Base-by-base conservation (phyloP, 2,329 filamentous ascomycete species). In the Nannizzia gypsea region DNA sequence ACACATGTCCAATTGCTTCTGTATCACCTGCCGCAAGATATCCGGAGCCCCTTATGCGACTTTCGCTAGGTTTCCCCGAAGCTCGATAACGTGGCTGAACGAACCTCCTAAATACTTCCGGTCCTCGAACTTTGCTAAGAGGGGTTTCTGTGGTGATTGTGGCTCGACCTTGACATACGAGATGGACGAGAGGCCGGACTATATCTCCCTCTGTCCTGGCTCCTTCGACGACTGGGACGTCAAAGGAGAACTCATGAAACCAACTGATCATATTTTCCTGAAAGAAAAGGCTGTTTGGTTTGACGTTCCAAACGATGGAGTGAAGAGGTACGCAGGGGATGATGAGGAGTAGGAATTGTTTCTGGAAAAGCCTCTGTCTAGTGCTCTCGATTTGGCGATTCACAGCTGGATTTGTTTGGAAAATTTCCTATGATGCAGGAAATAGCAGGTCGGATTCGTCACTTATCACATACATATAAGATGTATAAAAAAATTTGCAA, bases 21-120 rank as follows among this genome's bases (percentile, higher is more conserved):
- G 79, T 64, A 68, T 66, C n/a, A 74, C 73, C 44, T 81, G 79
- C 63, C 77, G 78, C 60, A 76, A 76, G 64, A 62, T 78, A 42
- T 75, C 77, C 1, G 78, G 78, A 11, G 74, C 72, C 2, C 73
- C 73, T 1, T 80, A 72, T 60, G 68, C 79, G 38, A 70, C 74
- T 2, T 80, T 78, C 62, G 69, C 71, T 6, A 61, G 69, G 6
- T 73, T 80, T 44, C 67, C 71, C 0, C 62, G 61, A 40, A 60
- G 64, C 6, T 62, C 69, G 26, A 62, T 80, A 46, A 70, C 66
- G 8, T 76, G 68, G 68, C 63, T 71, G 57, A 69, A 68, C 50
- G 70, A 68, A 0, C 66, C 69, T 15, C 64, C 70, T 4, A 72
- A 67, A 34, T 67, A 64, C 5, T 67, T 73, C 40, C 67, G 63